A percentile compares a stretch with the other conserved stretches of the same genome.
Evolutionary conservation across 306 rosid species (phyloP).

Genomic region (Vicia faba): DNA sequence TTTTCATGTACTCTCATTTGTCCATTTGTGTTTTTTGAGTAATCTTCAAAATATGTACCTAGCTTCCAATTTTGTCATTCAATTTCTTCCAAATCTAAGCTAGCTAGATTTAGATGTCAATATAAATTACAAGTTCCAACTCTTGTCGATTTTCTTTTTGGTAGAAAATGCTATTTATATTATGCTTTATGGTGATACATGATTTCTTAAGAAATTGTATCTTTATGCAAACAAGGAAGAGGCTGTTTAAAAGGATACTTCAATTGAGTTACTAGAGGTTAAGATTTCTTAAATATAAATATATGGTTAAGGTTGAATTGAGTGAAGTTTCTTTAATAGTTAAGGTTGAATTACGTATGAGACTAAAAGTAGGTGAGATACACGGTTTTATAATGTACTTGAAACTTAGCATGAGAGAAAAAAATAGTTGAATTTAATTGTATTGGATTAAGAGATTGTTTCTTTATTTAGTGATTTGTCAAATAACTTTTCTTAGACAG

Average conservation of each 20-base stretch:
- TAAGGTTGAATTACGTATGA: slow-evolving; percentile 32
- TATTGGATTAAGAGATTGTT: slow-evolving; percentile 27
- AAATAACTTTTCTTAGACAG: neutral
- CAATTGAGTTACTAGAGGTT: neutral
- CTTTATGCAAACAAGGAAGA: slow-evolving; percentile 21
- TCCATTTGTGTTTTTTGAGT: slow-evolving; percentile 23
- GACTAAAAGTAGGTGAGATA: slow-evolving; percentile 31
- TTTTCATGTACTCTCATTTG: slow-evolving; percentile 17
- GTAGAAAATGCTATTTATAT: slow-evolving; percentile 18
- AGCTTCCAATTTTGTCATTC: slow-evolving; percentile 9
- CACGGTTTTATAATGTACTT: slow-evolving; percentile 31
- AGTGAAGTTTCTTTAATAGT: slow-evolving; percentile 17
- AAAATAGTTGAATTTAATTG: slow-evolving; percentile 30
- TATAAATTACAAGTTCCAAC: slow-evolving; percentile 22
- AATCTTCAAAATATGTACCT: slow-evolving; percentile 4
- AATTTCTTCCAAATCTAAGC: slow-evolving; percentile 11
- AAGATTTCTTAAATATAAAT: too few species aligned
- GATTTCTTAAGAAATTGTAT: slow-evolving; percentile 13
- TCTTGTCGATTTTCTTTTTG: slow-evolving; percentile 14
- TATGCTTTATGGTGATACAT: slow-evolving; percentile 2
- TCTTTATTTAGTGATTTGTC: slow-evolving; percentile 25
- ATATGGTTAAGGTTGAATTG: neutral
- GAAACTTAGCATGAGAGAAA: slow-evolving; percentile 37
- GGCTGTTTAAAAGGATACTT: slow-evolving; percentile 10
- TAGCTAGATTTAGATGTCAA: slow-evolving; percentile 32